Percentiles rank a stretch among this genome's conserved stretches.
These are phyloP conservation scores for Globisporangium takayamanum DNA, from an alignment of 352 stramenopile species.

Conservation along the genomic window DNA sequence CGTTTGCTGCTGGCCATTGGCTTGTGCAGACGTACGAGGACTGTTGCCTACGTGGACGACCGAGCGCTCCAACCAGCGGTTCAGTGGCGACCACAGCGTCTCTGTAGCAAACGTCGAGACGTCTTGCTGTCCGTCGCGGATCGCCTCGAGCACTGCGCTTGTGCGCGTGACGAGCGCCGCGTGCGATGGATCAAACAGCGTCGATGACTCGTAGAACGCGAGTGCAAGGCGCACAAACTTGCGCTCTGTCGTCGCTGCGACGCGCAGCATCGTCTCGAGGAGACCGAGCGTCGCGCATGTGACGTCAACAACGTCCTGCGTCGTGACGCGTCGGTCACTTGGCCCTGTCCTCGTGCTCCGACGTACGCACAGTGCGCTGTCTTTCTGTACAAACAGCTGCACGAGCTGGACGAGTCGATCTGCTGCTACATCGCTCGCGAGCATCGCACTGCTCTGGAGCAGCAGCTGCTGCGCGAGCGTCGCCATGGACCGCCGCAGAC, in stretches of 20 bases:
- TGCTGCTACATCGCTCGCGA: slow-evolving; percentile 26
- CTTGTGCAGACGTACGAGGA: not conserved
- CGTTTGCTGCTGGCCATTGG: not conserved
- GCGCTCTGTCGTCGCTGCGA: slow-evolving; percentile 20
- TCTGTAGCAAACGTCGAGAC: slow-evolving; percentile 26
- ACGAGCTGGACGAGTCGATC: slow-evolving; percentile 32
- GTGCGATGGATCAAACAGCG: slow-evolving; percentile 9
- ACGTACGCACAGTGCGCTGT: slow-evolving; percentile 19
- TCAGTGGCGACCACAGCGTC: slow-evolving; percentile 31
- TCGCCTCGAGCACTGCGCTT: slow-evolving; percentile 20
- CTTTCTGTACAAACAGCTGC: slow-evolving; percentile 30
- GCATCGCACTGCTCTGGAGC: slow-evolving; percentile 22
- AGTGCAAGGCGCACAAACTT: slow-evolving; percentile 28
- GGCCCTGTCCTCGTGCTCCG: slow-evolving; percentile 1
- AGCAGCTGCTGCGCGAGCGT: slow-evolving; percentile 26
- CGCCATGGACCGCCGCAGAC: slow-evolving; percentile 27
- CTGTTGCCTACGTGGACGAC: not conserved
- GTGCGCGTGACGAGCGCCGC: slow-evolving; percentile 16
- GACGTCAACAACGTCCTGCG: slow-evolving; percentile 18
- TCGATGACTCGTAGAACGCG: slow-evolving; percentile 26
- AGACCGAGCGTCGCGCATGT: slow-evolving; percentile 26
- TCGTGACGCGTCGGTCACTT: slow-evolving; percentile 11
- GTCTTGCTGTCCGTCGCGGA: slow-evolving; percentile 17
- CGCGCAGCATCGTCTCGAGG: slow-evolving; percentile 28
- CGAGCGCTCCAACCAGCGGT: slow-evolving; percentile 7